phyloP scores from a whole-genome alignment of 2,329 filamentous ascomycete species.

The Leptographium radiaticola region DNA sequence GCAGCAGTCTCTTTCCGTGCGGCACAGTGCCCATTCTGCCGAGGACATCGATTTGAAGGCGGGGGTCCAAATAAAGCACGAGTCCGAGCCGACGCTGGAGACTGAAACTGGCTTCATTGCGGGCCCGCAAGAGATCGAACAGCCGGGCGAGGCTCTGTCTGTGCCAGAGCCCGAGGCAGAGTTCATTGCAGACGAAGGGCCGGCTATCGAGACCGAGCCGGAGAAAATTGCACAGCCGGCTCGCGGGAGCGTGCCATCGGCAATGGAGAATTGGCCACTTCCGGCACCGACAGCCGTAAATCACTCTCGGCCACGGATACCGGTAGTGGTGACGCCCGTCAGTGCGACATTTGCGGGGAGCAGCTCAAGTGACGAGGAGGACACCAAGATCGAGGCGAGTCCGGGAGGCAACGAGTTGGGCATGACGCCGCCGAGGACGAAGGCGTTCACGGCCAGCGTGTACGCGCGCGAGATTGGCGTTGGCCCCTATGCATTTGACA shows the following conservation, averaged over 20 bases:
- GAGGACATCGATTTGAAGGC: no score
- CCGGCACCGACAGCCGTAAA: not conserved
- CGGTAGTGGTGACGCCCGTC: not conserved
- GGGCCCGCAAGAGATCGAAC: no score
- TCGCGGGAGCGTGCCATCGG: conserved; percentile 4
- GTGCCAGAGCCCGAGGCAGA: not conserved
- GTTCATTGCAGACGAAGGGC: not conserved
- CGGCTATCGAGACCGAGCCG: not conserved
- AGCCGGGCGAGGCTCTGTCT: no score
- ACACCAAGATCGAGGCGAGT: not conserved
- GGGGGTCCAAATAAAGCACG: no score
- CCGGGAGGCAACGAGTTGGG: not conserved
- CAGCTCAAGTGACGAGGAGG: not conserved
- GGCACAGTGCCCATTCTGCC: no score
- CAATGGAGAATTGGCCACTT: conserved; percentile 11
- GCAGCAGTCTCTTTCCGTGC: no score
- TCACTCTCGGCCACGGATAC: not conserved
- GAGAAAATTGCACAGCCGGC: not conserved
- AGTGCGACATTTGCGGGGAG: not conserved
- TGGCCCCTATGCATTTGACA: conserved; percentile 10
- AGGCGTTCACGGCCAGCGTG: conserved; percentile 11
- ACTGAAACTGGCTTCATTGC: not conserved
- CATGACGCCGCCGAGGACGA: not conserved
- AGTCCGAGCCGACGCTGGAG: not conserved
- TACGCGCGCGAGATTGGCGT: conserved; percentile 12